phyloP scores from a whole-genome alignment of 805 yeast genomes.

The Candida khao-thaluensis region DNA sequence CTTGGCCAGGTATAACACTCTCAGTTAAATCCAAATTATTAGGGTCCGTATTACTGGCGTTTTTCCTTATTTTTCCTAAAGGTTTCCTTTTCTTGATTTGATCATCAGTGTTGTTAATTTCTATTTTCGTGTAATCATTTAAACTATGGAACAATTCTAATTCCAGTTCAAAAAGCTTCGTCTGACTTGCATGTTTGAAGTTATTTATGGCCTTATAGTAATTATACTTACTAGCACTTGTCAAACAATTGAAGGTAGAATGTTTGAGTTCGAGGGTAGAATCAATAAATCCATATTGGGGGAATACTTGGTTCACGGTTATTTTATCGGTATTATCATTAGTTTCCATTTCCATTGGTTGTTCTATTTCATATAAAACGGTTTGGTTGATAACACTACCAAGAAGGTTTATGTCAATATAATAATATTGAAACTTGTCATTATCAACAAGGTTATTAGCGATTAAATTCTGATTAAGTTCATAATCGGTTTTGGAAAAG shows the following conservation, averaged over 20 bases:
- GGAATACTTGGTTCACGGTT: conserved; percentile 39
- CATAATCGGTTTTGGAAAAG: conserved; percentile 18
- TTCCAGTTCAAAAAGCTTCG: conserved; percentile 32
- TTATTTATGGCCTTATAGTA: conserved; percentile 29
- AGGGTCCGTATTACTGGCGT: conserved; percentile 35
- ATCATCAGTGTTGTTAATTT: conserved; percentile 10
- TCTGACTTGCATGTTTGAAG: conserved; percentile 15
- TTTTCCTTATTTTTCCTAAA: conserved; percentile 31
- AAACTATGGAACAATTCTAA: conserved; percentile 32
- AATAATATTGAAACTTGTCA: conserved; percentile 19
- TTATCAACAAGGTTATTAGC: conserved; percentile 23
- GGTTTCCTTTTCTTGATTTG: conserved; percentile 22
- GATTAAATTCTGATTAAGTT: conserved; percentile 24
- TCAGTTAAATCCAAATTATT: conserved; percentile 40
- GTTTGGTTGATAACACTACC: conserved; percentile 12
- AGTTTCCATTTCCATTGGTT: not conserved
- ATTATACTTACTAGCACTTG: conserved; percentile 33
- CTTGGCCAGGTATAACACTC: conserved; percentile 43
- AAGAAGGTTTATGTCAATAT: conserved; percentile 17
- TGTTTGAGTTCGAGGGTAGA: conserved; percentile 29
- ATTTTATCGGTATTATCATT: conserved; percentile 25
- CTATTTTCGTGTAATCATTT: conserved; percentile 27
- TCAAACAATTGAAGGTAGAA: conserved; percentile 36
- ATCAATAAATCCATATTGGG: conserved; percentile 36
- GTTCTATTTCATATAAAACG: not conserved